A percentile compares a stretch with the other conserved stretches of the same genome.
phyloP scores from a whole-genome alignment of 805 yeast genomes.

The Kodamaea nitidulidarum region DNA sequence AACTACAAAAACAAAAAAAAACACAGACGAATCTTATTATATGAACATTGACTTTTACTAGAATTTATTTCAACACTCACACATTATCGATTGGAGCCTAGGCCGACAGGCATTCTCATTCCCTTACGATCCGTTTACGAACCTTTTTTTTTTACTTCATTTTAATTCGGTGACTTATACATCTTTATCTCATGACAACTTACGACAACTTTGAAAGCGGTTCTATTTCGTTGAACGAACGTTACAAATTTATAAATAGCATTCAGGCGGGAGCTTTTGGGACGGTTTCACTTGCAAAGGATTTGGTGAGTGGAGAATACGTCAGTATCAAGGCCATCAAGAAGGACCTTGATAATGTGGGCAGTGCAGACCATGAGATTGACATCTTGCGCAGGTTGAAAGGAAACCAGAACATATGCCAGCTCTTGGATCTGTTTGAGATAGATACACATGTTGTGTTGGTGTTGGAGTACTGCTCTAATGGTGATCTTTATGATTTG shows the following conservation, averaged over 20 bases:
- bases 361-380: slow-evolving; percentile 46
- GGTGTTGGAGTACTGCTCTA: slow-evolving; percentile 62
- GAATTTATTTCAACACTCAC: slow-evolving; percentile 1
- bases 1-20: not conserved
- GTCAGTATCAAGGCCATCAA: slow-evolving; percentile 57
- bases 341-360: slow-evolving; percentile 36
- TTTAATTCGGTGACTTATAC: slow-evolving; percentile 2
- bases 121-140: slow-evolving; percentile 6
- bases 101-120: not conserved
- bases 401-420: slow-evolving; percentile 49
- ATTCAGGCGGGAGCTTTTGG: slow-evolving; percentile 63
- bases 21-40: not conserved
- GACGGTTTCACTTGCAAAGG: slow-evolving; percentile 50
- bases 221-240: slow-evolving; percentile 26
- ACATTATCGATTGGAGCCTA: slow-evolving; percentile 1
- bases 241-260: slow-evolving; percentile 41
- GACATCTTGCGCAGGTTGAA: slow-evolving; percentile 32
- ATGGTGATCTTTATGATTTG: slow-evolving; percentile 66
- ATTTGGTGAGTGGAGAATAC: slow-evolving; percentile 22
- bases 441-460: slow-evolving; percentile 48
- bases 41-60: not conserved
- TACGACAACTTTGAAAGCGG: slow-evolving; percentile 41
- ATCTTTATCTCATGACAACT: slow-evolving; percentile 6
- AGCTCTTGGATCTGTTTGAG: slow-evolving; percentile 54
- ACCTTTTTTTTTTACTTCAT: slow-evolving; percentile 3